phyloP scores from a whole-genome alignment of 2,329 filamentous ascomycete species.

The Pseudogymnoascus sp. region DNA sequence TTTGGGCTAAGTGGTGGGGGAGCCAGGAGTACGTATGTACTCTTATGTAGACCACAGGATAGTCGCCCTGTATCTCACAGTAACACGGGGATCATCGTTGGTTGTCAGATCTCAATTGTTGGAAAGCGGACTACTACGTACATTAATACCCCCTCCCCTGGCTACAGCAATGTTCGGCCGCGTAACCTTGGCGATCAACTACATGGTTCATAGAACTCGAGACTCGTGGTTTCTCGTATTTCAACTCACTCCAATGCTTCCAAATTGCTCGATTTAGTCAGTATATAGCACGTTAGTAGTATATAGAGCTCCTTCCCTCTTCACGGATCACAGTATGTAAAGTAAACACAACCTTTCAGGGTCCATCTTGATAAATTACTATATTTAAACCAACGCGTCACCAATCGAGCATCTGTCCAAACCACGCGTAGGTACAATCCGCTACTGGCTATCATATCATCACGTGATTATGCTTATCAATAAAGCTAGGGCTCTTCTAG shows the following conservation, averaged over 20 bases:
- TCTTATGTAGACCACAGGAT: background rate
- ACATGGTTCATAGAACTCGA: background rate
- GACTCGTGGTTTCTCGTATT: background rate
- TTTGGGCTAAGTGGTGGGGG: background rate
- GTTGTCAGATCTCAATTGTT: constrained; percentile 3
- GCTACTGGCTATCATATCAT: background rate
- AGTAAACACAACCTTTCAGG: background rate
- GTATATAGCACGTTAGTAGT: background rate
- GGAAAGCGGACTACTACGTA: background rate
- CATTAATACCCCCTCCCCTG: background rate
- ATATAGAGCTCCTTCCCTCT: background rate
- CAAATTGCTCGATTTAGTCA: background rate
- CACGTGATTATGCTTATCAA: constrained; percentile 5
- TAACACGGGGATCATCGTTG: background rate
- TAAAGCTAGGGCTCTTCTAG: background rate
- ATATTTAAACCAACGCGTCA: constrained; percentile 6
- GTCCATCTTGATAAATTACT: background rate
- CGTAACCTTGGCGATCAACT: background rate
- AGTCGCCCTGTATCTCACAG: background rate
- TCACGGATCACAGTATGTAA: background rate
- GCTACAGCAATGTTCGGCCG: background rate
- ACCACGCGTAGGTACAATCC: background rate
- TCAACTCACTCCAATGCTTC: background rate
- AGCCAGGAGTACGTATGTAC: background rate
- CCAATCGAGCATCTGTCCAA: background rate